Evolutionary conservation across 306 rosid species (phyloP), one percentile per base, ranked within the genome.

Genomic region (Inga laurina): DNA sequence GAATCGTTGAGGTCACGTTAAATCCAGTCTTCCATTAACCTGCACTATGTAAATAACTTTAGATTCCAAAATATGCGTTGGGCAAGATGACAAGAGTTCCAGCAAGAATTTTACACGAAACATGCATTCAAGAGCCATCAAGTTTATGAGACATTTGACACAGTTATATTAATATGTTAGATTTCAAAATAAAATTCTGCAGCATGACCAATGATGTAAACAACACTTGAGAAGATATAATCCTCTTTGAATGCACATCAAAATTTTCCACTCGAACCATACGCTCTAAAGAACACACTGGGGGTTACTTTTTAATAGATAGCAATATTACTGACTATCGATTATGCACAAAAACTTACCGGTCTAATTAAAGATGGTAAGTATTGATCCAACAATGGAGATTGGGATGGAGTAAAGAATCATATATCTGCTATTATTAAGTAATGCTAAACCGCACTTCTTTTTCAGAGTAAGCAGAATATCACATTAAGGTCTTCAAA

Each of bases 1-100:
- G 30, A 45, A 49, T 41, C 61, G 15, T 24, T 74, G 70, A 70
- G 74, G 56, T n/a, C 84, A 76, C 43, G 37, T 69, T 48, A 45
- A 68, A 43, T 67, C 57, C 59, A 35, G 22, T 72, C 6, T 61
- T 80, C 78, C 45, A 77, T 72, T 46, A 73, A 87, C 83, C 89
- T 87, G 87, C 85, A 77, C 35, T n/a, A 77, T 43, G 49, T 35
- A 57, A 34, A 10, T 21, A 34, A 21, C 19, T 30, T 51, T 19
- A 32, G 78, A 51, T 39, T 39, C n/a, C 78, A 34, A 35, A 7
- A 1, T 22, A 41, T 41, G 46, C 0, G 30, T 9, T 51, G 44
- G 78, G 44, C 62, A 49, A 16, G 65, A 59, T 48, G 16, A 74
- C 22, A 24, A 27, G 16, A 46, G 77, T 73, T 73, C 15, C 77